Evolutionary conservation across 2,329 filamentous ascomycete genomes (phyloP).

Genomic region (Monosporascus sp.): DNA sequence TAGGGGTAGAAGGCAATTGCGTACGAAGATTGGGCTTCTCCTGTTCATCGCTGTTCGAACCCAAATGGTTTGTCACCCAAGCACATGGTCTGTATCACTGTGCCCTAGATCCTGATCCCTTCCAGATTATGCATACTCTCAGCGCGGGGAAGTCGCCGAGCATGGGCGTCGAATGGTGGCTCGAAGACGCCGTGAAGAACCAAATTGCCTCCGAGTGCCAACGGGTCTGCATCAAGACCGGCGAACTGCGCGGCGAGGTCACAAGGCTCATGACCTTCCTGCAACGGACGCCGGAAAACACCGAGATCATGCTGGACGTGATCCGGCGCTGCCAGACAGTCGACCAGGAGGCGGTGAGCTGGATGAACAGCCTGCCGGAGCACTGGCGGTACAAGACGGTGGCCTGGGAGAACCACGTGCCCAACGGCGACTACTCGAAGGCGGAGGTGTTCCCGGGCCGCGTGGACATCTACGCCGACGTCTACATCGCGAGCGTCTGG

Average conservation of each 20-base stretch:
- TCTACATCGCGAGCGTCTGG: constrained; percentile 55
- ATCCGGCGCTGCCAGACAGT: constrained; percentile 47
- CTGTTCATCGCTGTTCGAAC: constrained; percentile 57
- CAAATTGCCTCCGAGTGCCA: constrained; percentile 43
- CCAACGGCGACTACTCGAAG: constrained; percentile 45
- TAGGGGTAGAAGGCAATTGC: constrained; percentile 50
- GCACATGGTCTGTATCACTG: not conserved
- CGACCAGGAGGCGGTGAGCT: constrained; percentile 47
- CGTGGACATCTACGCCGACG: constrained; percentile 55
- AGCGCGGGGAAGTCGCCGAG: constrained; percentile 46
- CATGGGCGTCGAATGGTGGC: constrained; percentile 58
- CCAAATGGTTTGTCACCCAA: constrained; percentile 48
- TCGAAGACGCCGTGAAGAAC: constrained; percentile 47
- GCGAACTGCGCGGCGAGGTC: constrained; percentile 51
- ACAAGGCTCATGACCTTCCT: constrained; percentile 44
- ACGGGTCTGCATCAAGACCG: constrained; percentile 47
- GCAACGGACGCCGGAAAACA: constrained; percentile 43
- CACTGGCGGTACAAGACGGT: constrained; percentile 48
- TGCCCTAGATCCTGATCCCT: constrained; percentile 5
- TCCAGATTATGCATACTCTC: constrained; percentile 53
- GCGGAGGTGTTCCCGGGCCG: constrained; percentile 57
- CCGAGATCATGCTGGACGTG: constrained; percentile 45
- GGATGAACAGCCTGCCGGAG: constrained; percentile 46
- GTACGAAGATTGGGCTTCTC: constrained; percentile 46
- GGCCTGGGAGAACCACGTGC: constrained; percentile 52